phyloP scores from a whole-genome alignment of 768 basidiomycete species.

The Pleurotus cornucopiae region DNA sequence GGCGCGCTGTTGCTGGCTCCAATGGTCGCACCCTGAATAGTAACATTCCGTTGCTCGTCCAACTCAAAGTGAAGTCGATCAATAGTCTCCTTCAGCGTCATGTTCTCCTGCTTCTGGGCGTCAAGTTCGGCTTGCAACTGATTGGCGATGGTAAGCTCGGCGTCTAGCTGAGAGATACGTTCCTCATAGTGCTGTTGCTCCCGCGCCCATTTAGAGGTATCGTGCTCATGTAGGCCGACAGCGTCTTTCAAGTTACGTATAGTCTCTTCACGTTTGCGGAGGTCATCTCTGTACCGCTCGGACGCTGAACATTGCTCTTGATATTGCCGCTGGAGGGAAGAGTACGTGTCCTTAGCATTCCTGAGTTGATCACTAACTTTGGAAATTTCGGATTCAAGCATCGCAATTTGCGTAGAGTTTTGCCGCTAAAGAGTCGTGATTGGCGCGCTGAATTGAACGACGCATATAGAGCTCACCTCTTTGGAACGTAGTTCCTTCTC shows the following conservation, averaged over 20 bases:
- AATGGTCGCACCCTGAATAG: constrained; percentile 26
- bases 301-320: constrained; percentile 84
- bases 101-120: constrained; percentile 92
- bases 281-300: constrained; percentile 70
- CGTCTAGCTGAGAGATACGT: constrained; percentile 64
- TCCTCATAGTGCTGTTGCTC: constrained; percentile 73
- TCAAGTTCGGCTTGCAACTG: constrained; percentile 74
- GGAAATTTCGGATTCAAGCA: constrained; percentile 74
- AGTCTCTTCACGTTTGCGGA: constrained; percentile 72
- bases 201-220: constrained; percentile 58
- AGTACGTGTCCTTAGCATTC: constrained; percentile 65
- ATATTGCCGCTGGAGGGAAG: constrained; percentile 81
- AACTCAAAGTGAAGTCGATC: constrained; percentile 92
- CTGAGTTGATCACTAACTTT: constrained; percentile 76
- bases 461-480: constrained; percentile 49
- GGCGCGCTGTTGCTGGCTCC: constrained; percentile 46
- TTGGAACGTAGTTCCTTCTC: constrained; percentile 90
- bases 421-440: constrained; percentile 41
- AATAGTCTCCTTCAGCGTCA: constrained; percentile 92
- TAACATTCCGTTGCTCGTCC: constrained; percentile 74
- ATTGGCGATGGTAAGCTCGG: constrained; percentile 65
- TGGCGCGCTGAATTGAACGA: neutral
- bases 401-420: constrained; percentile 60
- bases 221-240: constrained; percentile 56
- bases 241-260: constrained; percentile 63